A percentile compares a stretch with the other conserved stretches of the same genome.
These are phyloP conservation scores for Coniosporium tulheliwenetii DNA, from an alignment of 2,329 filamentous ascomycete species.

Conservation along the genomic window DNA sequence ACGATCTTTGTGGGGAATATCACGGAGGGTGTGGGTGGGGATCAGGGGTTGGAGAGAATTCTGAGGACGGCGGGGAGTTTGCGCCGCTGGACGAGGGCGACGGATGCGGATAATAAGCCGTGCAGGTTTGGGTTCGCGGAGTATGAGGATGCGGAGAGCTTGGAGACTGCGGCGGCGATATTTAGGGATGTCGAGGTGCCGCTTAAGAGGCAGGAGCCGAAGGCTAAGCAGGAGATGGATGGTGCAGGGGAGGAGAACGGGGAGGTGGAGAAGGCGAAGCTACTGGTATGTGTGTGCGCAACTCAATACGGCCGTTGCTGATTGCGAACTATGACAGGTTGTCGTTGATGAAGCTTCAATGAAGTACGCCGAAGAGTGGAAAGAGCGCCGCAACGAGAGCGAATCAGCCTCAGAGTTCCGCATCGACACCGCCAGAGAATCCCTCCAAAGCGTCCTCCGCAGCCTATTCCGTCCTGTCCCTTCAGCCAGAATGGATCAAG, in stretches of 20 bases:
- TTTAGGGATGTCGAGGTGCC: constrained; percentile 73
- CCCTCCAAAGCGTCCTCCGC: constrained; percentile 51
- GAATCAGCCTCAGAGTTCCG: constrained; percentile 49
- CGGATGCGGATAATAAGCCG: constrained; percentile 64
- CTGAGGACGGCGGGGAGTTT: constrained; percentile 63
- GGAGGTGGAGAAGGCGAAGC: constrained; percentile 48
- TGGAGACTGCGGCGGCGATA: constrained; percentile 72
- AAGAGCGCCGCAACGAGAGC: constrained; percentile 48
- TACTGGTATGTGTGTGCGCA: constrained; percentile 35
- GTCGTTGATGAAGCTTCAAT: constrained; percentile 69
- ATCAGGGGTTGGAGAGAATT: constrained; percentile 65
- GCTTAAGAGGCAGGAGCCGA: constrained; percentile 52
- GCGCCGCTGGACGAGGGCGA: constrained; percentile 70
- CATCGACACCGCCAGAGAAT: constrained; percentile 51
- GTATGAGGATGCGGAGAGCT: constrained; percentile 79
- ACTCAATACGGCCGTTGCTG: constrained; percentile 11
- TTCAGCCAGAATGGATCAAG: constrained; percentile 33
- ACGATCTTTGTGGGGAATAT: constrained; percentile 86
- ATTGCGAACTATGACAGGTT: constrained; percentile 20
- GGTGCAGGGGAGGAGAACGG: constrained; percentile 22
- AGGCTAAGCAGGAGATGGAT: constrained; percentile 23
- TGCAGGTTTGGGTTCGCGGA: constrained; percentile 90
- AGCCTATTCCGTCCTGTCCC: constrained; percentile 41
- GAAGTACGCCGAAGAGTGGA: constrained; percentile 74
- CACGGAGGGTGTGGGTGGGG: constrained; percentile 59